Conservation (phyloP, 148 eudicot genomes). For the Heliosperma pusillum region DNA sequence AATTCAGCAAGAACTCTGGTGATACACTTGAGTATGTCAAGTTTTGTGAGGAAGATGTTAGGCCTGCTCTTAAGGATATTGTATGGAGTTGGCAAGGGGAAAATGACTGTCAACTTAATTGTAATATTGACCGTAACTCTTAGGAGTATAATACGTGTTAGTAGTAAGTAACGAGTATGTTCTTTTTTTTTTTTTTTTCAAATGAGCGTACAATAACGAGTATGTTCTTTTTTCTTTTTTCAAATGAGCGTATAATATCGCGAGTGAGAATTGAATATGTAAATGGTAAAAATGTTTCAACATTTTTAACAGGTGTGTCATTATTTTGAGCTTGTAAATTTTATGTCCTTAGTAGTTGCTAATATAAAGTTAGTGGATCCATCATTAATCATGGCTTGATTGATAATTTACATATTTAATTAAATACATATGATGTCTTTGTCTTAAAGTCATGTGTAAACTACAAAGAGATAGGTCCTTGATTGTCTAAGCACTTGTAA, state of each 20-base stretch:
- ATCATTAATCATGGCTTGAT: not conserved
- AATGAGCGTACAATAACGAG: too few species aligned
- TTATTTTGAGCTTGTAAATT: too few species aligned
- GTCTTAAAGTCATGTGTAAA: not conserved
- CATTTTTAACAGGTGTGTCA: not conserved
- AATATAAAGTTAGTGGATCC: not conserved
- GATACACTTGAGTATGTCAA: conserved; percentile 77
- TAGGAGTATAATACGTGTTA: not conserved
- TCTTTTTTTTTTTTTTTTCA: too few species aligned
- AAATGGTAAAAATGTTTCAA: not conserved
- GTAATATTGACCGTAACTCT: conserved; percentile 14
- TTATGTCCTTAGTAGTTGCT: not conserved
- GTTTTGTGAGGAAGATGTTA: conserved; percentile 70
- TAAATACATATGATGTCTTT: conserved; percentile 7
- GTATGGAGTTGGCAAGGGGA: conserved; percentile 98
- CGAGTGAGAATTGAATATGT: not conserved
- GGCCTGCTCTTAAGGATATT: conserved; percentile 74
- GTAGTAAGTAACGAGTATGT: too few species aligned
- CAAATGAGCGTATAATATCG: not conserved
- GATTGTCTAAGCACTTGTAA: conserved; percentile 2
- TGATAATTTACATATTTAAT: not conserved
- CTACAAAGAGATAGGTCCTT: conserved; percentile 14
- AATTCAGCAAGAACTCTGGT: conserved; percentile 68
- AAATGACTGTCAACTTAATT: conserved; percentile 22
- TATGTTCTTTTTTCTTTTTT: too few species aligned